Conservation (phyloP, 805 yeast species). For the Monosporozyma aquatica region DNA sequence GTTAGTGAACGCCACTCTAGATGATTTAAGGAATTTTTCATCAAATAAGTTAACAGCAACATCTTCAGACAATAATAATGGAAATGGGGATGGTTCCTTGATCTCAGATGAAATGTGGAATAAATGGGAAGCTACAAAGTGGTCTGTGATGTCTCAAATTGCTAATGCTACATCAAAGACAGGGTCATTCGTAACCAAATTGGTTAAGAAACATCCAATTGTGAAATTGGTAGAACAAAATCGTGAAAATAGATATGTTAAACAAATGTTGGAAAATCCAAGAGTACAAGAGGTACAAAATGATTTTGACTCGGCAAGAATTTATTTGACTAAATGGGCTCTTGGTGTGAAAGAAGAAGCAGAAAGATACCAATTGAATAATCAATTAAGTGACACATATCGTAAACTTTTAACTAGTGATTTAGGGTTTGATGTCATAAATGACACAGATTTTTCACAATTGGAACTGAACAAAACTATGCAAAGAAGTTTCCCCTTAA, state of each 20-base stretch:
- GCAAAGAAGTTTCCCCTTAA: slow-evolving; percentile 43
- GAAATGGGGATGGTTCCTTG: not conserved
- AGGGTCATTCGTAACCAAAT: slow-evolving; percentile 16
- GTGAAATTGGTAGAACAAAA: slow-evolving; percentile 37
- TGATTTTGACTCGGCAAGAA: slow-evolving; percentile 88
- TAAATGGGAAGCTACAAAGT: slow-evolving; percentile 45
- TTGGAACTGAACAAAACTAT: slow-evolving; percentile 42
- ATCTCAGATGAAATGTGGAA: slow-evolving; percentile 15
- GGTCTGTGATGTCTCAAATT: slow-evolving; percentile 77
- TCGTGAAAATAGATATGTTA: slow-evolving; percentile 29
- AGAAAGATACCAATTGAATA: slow-evolving; percentile 40
- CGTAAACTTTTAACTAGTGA: slow-evolving; percentile 47
- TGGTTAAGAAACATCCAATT: slow-evolving; percentile 25
- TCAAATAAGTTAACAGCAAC: not conserved
- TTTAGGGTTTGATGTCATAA: slow-evolving; percentile 41
- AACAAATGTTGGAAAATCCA: slow-evolving; percentile 57
- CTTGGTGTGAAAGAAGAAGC: slow-evolving; percentile 88
- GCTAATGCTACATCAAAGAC: slow-evolving; percentile 58
- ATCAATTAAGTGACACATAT: slow-evolving; percentile 50
- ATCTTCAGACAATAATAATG: not conserved
- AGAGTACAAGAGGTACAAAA: slow-evolving; percentile 71
- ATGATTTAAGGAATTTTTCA: slow-evolving; percentile 33
- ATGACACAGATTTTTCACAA: slow-evolving; percentile 22
- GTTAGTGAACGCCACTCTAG: slow-evolving; percentile 65
- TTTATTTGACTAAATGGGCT: slow-evolving; percentile 95